Conservation (phyloP, 2,329 filamentous ascomycete species). For the Epichloe baconii region DNA sequence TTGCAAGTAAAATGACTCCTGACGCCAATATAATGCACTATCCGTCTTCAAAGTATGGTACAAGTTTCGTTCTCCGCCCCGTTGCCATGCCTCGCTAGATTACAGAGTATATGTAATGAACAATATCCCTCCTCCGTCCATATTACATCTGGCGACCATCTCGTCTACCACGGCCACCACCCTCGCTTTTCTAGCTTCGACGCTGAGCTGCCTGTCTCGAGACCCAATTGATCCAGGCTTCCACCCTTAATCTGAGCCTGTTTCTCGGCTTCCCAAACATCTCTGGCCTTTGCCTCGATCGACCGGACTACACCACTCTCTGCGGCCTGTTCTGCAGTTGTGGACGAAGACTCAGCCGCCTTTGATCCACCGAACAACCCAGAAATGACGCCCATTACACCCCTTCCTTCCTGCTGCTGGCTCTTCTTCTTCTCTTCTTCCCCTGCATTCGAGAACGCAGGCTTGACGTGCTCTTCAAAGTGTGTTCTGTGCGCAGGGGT, state of each 20-base stretch:
- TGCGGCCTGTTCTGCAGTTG: constrained; percentile 10
- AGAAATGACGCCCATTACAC: constrained; percentile 22
- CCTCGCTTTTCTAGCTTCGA: constrained; percentile 30
- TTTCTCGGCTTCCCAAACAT: constrained; percentile 35
- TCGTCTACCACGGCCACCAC: constrained; percentile 30
- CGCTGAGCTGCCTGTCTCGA: constrained; percentile 17
- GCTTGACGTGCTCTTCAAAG: constrained; percentile 23
- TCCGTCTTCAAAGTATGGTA: constrained; percentile 31
- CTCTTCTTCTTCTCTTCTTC: constrained; percentile 7
- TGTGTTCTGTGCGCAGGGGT: constrained; percentile 25
- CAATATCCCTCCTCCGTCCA: neutral
- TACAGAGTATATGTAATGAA: neutral
- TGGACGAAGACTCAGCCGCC: constrained; percentile 1
- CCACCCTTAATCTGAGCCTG: constrained; percentile 38
- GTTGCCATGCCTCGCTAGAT: constrained; percentile 6
- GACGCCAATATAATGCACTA: constrained; percentile 32
- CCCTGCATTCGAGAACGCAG: constrained; percentile 15
- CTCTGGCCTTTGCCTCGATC: constrained; percentile 26
- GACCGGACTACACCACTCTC: constrained; percentile 12
- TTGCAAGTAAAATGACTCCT: constrained; percentile 23
- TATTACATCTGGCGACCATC: neutral
- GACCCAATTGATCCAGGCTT: constrained; percentile 35
- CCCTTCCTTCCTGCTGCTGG: constrained; percentile 19
- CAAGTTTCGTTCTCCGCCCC: constrained; percentile 13
- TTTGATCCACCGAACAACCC: constrained; percentile 15